phyloP scores from a whole-genome alignment of 2,329 filamentous ascomycete genomes.

The Fusarium duplospermum region DNA sequence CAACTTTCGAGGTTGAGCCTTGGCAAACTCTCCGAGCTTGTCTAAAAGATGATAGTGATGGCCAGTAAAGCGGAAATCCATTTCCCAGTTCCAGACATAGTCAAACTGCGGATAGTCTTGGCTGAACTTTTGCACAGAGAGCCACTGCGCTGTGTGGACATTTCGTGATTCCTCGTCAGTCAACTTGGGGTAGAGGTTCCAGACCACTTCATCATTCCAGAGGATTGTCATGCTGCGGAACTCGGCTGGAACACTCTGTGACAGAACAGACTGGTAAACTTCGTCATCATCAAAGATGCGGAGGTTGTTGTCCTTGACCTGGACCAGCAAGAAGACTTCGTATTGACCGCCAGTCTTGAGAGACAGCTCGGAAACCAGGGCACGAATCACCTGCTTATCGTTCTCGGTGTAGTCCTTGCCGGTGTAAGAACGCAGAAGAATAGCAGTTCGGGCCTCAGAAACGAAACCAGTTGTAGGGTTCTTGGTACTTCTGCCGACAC shows the following conservation, averaged over 20 bases:
- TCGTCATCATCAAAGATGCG: constrained; percentile 70
- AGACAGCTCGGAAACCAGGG: constrained; percentile 81
- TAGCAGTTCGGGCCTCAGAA: constrained; percentile 71
- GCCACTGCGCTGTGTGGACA: constrained; percentile 74
- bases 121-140: constrained; percentile 80
- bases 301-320: constrained; percentile 74
- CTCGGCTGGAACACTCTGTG: constrained; percentile 74
- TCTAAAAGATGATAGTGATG: constrained; percentile 85
- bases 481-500: constrained; percentile 16
- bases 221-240: constrained; percentile 77
- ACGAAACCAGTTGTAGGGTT: constrained; percentile 35
- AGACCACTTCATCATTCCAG: constrained; percentile 81
- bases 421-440: constrained; percentile 81
- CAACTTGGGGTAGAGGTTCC: constrained; percentile 80
- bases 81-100: constrained; percentile 89
- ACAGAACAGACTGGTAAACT: constrained; percentile 70
- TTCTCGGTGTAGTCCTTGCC: constrained; percentile 82
- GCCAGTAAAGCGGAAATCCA: constrained; percentile 82
- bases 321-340: constrained; percentile 82
- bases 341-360: constrained; percentile 84
- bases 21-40: constrained; percentile 71
- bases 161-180: constrained; percentile 67
- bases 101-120: constrained; percentile 83
- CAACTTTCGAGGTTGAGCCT: constrained; percentile 76
- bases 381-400: constrained; percentile 81